A percentile compares a stretch with the other conserved stretches of the same genome.
These are phyloP conservation scores for Chlamydomonas incerta DNA, from an alignment of 139 green algal species.

Conservation along the genomic window DNA sequence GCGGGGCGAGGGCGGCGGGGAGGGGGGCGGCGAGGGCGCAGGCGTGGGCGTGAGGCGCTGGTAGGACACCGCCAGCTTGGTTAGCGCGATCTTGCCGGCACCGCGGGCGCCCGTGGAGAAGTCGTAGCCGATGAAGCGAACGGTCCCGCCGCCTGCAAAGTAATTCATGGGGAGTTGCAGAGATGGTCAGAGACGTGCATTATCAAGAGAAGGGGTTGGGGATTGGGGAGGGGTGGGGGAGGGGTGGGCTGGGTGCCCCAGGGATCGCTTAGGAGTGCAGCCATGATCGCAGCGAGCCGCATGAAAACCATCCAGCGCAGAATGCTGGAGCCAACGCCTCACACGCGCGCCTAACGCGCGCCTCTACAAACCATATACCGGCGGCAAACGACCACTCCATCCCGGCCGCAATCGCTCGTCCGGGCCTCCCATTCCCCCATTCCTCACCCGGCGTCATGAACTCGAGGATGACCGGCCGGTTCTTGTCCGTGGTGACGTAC, in stretches of 20 bases:
- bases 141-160: not conserved
- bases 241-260: not conserved
- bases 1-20: not conserved
- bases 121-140: slow-evolving; percentile 29
- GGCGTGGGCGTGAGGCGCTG: not conserved
- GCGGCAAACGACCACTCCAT: too few relatives aligned
- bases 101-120: slow-evolving; percentile 10
- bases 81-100: not conserved
- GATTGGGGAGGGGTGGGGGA: not conserved
- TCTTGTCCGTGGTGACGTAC: not conserved
- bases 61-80: not conserved
- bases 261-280: not conserved
- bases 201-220: not conserved
- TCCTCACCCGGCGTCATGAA: slow-evolving; percentile 11
- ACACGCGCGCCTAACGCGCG: too few relatives aligned
- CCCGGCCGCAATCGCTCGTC: too few relatives aligned
- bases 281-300: too few relatives aligned
- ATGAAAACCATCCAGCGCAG: too few relatives aligned
- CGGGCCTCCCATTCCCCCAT: too few relatives aligned
- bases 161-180: too few relatives aligned
- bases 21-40: slow-evolving; percentile 11
- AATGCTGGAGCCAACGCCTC: too few relatives aligned
- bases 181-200: too few relatives aligned
- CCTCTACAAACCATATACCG: too few relatives aligned
- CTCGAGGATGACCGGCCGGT: not conserved